Evolutionary conservation across 2,329 filamentous ascomycete genomes (phyloP), one percentile per base, ranked within the genome.

Genomic region (Byssochlamys sp.): DNA sequence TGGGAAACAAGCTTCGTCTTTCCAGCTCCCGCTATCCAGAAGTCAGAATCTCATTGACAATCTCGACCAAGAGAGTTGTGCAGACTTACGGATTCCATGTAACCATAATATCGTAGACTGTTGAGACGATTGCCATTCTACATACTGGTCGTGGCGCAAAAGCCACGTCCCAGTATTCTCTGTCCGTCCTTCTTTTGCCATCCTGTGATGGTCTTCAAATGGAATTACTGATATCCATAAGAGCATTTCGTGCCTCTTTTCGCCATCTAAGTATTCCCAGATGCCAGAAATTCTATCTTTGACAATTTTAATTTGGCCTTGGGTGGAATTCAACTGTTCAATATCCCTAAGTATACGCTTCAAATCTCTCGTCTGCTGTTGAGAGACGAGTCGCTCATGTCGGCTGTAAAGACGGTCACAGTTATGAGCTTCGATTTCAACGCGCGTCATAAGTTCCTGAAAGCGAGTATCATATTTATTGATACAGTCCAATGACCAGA

Each of bases 151-250:
- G 27, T 64, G 55, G n/a, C 57, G 26, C 14, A 61, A 50, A 11
- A 68, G 48, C 65, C 65, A 68, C 11, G 54, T 29, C 7, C 66
- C 62, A 29, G 66, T 65, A 9, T 55, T 31, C 1, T 48, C 19
- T 14, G 62, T 55, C 3, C 62, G 61, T 24, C 45, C 56, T n/a
- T 58, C 54, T n/a, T 48, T 55, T 19, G 59, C 56, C 49, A 35
- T 55, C 3, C 55, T 28, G 26, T 68, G 65, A 24, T 66, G 62
- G 6, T 57, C 45, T 14, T 53, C 35, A 48, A 62, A 66, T 14
- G 61, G 63, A 24, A 61, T 62, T 45, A 53, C 59, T 39, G 62
- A 70, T 24, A 64, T 60, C 67, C 67, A 70, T 28, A 63, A 39
- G 1, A 70, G 56, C 31, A 69, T 63, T 12, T 58, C 9, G 10